These are phyloP conservation scores for Pestalotiopsis sp. DNA, from an alignment of 2,329 filamentous ascomycete species.

Conservation along the genomic window DNA sequence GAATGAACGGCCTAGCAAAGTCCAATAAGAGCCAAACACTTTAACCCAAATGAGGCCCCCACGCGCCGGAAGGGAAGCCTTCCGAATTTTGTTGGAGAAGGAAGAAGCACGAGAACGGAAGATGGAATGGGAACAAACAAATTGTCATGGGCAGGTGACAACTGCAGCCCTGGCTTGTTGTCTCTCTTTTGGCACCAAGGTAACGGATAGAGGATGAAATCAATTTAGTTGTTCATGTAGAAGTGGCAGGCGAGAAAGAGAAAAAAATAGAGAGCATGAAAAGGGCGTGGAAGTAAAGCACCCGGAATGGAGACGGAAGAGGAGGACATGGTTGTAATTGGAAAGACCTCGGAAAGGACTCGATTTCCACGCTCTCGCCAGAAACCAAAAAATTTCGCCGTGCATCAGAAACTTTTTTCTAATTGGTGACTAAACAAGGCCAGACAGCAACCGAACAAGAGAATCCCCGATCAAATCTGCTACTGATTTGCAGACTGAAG, in stretches of 20 bases:
- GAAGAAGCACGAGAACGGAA: background rate
- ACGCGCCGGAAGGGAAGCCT: slow-evolving; percentile 10
- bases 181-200: background rate
- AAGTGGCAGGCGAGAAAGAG: background rate
- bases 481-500: slow-evolving; percentile 7
- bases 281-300: background rate
- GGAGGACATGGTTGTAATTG: background rate
- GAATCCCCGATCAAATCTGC: background rate
- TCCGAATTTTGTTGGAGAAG: slow-evolving; percentile 9
- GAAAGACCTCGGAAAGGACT: background rate
- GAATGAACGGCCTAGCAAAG: background rate
- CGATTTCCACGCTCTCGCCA: too few species aligned
- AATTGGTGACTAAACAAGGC: too few species aligned
- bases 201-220: background rate
- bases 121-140: background rate
- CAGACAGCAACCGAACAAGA: too few species aligned
- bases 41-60: slow-evolving; percentile 2
- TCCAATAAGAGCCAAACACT: background rate
- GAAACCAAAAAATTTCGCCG: too few species aligned
- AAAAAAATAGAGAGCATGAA: background rate
- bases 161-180: background rate
- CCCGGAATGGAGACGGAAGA: background rate
- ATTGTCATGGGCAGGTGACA: background rate
- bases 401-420: too few species aligned
- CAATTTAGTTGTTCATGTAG: background rate